Base-by-base conservation (phyloP, 768 basidiomycete genomes). In the Termitomyces sp. region DNA sequence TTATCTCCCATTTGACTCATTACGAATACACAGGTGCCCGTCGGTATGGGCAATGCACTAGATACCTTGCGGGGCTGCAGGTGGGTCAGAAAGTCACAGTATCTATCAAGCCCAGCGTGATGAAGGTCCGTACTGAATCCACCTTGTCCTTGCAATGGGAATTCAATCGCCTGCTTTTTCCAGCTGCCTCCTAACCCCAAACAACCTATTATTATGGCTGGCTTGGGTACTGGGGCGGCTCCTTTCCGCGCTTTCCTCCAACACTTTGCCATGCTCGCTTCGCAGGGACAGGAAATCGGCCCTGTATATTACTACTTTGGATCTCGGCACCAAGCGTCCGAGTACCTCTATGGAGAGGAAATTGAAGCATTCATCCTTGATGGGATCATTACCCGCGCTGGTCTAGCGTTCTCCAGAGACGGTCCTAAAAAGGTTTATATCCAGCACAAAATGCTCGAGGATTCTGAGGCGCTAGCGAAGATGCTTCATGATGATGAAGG, bases 201-300 rank as follows among this genome's bases (percentile, higher is more conserved):
- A 45, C 94, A 96, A 67, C 97, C 97, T 39, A 79, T 99, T 72
- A 96, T 98, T 72, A 94, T 99, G 92, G 94, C 96, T 34, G 97
- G 97, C 61, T 86, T 99, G 30, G 97, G 97, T 48, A 99, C 97
- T 3, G 97, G 96, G 55, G 97, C 94, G 9, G 97, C 97, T 11
- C 97, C 97, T 23, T 99, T 99, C 89, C 92, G 97, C 56, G 97
- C 97, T 7, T 99, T 98, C 82, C 84, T 98, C 59, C 97, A 99
- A 70, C 86, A 99, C 72, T 87, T 96, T 56, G 94, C 93, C 7
- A 84, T 79, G 81, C 86, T 94, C 55, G 78, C 81, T 30, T 72
- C 84, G 30, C 86, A 91, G 67, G 88, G 89, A 27, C 75, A 87
- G 61, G 79, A 88, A 50, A 84, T 97, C 57, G 97, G 97, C 0